phyloP scores from a whole-genome alignment of 768 basidiomycete genomes.

The Serendipita sp. region DNA sequence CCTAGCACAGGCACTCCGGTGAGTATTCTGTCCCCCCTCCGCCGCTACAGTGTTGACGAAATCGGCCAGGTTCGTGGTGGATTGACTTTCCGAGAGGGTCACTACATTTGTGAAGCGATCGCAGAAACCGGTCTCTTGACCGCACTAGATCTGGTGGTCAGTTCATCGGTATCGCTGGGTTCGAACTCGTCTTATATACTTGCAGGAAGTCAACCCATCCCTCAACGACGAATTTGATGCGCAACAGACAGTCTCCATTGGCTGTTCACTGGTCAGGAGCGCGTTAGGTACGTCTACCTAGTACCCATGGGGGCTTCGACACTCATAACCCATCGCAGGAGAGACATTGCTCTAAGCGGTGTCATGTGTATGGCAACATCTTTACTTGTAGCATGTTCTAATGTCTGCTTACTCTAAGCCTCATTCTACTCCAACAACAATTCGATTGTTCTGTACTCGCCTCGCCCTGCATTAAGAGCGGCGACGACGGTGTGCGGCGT shows the following conservation, averaged over 20 bases:
- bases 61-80: slow-evolving; percentile 68
- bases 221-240: slow-evolving; percentile 61
- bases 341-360: slow-evolving; percentile 21
- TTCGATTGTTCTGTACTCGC: too few relatives aligned
- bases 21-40: slow-evolving; percentile 14
- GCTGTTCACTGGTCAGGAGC: slow-evolving; percentile 69
- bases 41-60: slow-evolving; percentile 8
- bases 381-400: not conserved
- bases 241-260: slow-evolving; percentile 76
- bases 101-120: slow-evolving; percentile 89
- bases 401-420: not conserved
- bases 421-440: not conserved
- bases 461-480: too few relatives aligned
- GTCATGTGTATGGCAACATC: not conserved
- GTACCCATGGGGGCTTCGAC: too few relatives aligned
- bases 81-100: slow-evolving; percentile 93
- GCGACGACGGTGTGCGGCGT: too few relatives aligned
- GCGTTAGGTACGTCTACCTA: slow-evolving; percentile 48
- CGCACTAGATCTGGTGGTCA: slow-evolving; percentile 84
- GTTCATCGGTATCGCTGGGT: slow-evolving; percentile 15
- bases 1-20: slow-evolving; percentile 90
- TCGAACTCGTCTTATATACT: not conserved
- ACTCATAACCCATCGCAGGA: slow-evolving; percentile 14
- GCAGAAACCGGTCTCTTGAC: slow-evolving; percentile 87
- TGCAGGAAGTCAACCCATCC: slow-evolving; percentile 94